phyloP scores from a whole-genome alignment of 257 asterid species.

The Solanum lycopersicoides region DNA sequence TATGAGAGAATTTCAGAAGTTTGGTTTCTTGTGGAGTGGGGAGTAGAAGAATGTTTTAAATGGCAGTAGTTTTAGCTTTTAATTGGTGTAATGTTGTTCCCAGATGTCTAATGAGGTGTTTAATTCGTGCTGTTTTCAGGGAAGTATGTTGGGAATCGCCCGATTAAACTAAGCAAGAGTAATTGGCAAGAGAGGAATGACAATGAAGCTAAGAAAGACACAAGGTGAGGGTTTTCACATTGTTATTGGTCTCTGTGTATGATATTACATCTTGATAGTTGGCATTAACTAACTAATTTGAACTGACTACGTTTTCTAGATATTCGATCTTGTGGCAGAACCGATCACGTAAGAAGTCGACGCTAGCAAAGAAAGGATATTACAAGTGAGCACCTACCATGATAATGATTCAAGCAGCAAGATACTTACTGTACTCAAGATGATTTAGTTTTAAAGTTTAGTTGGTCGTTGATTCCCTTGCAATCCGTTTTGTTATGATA shows the following conservation, averaged over 20 bases:
- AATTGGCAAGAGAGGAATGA: constrained; percentile 89
- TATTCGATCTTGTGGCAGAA: constrained; percentile 1
- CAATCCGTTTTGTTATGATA: background rate
- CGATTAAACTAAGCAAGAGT: constrained; percentile 92
- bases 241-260: background rate
- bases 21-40: background rate
- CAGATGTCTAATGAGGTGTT: background rate
- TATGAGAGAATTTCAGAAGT: background rate
- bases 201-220: constrained; percentile 49
- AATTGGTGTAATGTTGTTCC: background rate
- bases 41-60: background rate
- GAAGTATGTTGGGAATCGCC: constrained; percentile 90
- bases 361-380: background rate
- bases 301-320: background rate
- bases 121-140: constrained; percentile 29
- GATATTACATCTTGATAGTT: background rate
- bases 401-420: background rate
- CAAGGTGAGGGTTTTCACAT: constrained; percentile 30
- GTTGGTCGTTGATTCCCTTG: no score
- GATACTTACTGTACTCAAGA: background rate
- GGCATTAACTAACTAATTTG: background rate
- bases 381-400: constrained; percentile 1
- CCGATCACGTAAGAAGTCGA: constrained; percentile 4
- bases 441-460: no score
- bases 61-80: background rate